phyloP scores from a whole-genome alignment of 2,329 filamentous ascomycete genomes.

The Penicillium sp. region DNA sequence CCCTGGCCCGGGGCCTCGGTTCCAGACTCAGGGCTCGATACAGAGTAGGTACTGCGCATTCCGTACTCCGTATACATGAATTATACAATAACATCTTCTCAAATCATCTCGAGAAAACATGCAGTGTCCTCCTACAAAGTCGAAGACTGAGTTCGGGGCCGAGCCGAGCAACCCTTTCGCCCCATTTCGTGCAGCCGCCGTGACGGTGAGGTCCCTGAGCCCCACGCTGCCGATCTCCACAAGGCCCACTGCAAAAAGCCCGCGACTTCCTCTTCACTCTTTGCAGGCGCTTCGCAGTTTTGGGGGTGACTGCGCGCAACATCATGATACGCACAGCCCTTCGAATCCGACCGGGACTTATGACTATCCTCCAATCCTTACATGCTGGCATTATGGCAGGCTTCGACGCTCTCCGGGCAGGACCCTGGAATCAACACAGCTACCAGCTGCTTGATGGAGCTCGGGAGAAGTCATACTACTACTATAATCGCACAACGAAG shows the following conservation, averaged over 20 bases:
- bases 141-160: too few relatives aligned
- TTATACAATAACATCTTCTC: too few relatives aligned
- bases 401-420: neutral
- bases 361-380: neutral
- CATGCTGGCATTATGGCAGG: neutral
- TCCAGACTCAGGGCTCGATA: too few relatives aligned
- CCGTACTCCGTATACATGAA: too few relatives aligned
- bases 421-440: neutral
- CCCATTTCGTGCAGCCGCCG: neutral
- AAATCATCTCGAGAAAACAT: too few relatives aligned
- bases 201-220: neutral
- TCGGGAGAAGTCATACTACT: neutral
- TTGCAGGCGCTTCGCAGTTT: neutral
- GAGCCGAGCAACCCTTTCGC: too few relatives aligned
- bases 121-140: too few relatives aligned
- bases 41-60: too few relatives aligned
- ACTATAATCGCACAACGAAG: neutral
- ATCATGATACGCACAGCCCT: neutral
- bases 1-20: too few relatives aligned
- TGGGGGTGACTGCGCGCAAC: neutral
- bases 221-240: neutral
- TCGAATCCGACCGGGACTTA: neutral
- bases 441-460: neutral
- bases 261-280: neutral
- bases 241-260: neutral